Percentiles rank a stretch among this genome's conserved stretches.
Evolutionary conservation across 768 basidiomycete genomes (phyloP).

Genomic region (Mycena amicta): DNA sequence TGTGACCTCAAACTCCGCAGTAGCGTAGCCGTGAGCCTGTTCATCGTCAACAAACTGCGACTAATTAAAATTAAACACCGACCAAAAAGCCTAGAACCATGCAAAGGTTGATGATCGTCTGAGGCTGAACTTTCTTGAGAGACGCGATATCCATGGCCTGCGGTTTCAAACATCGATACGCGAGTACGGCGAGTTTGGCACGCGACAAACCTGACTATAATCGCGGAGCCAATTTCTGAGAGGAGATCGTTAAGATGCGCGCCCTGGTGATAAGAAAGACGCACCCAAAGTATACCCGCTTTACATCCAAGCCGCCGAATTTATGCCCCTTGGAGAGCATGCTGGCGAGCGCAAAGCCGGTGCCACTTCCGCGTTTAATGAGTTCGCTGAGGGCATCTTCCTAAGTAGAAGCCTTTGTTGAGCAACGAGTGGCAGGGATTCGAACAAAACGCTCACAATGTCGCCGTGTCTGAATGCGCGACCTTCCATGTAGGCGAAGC

Average conservation of each 20-base stretch:
- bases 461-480: conserved; percentile 88
- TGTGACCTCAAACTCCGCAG: conserved; percentile 86
- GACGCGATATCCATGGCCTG: conserved; percentile 83
- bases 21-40: conserved; percentile 80
- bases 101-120: conserved; percentile 86
- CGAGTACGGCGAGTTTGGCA: neutral
- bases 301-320: conserved; percentile 80
- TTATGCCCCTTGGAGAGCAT: conserved; percentile 65
- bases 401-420: conserved; percentile 42
- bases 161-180: neutral
- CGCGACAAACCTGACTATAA: conserved; percentile 65
- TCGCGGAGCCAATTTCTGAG: conserved; percentile 85
- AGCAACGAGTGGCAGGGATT: conserved; percentile 23
- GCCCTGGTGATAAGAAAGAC: conserved; percentile 25
- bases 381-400: conserved; percentile 71
- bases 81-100: conserved; percentile 93
- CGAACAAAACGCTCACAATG: conserved; percentile 52
- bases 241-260: neutral
- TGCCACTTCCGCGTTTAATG: conserved; percentile 54
- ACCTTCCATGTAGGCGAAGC: conserved; percentile 86
- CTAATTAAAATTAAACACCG: no score
- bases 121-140: conserved; percentile 70
- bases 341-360: conserved; percentile 59
- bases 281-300: conserved; percentile 81
- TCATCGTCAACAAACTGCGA: no score